Percentiles rank a stretch among this genome's conserved stretches.
Conservation (phyloP, 768 basidiomycete species). For the Kondoa malvinella region DNA sequence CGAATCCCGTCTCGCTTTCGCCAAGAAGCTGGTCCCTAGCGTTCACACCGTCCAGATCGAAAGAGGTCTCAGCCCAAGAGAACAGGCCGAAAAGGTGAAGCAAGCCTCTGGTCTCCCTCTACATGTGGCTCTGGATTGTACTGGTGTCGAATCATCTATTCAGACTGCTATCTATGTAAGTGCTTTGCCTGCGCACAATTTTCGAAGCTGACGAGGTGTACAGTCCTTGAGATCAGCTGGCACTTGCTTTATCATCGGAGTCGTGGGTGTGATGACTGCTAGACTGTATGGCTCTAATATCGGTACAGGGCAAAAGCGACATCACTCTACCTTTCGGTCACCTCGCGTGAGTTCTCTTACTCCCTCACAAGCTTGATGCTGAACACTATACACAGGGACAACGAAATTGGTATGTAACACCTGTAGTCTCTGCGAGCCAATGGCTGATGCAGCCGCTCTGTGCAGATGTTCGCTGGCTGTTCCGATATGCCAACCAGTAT, state of each 20-base stretch:
- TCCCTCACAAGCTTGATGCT: not conserved
- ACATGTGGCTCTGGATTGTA: slow-evolving; percentile 34
- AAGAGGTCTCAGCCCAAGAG: slow-evolving; percentile 25
- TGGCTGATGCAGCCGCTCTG: not conserved
- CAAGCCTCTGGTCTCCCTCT: slow-evolving; percentile 28
- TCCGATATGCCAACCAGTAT: slow-evolving; percentile 33
- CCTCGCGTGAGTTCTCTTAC: not conserved
- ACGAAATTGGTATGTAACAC: slow-evolving; percentile 35
- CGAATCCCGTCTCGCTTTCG: slow-evolving; percentile 33
- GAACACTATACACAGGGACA: not conserved
- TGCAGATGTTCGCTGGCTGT: slow-evolving; percentile 34
- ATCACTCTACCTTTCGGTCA: slow-evolving; percentile 9
- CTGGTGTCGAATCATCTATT: slow-evolving; percentile 34
- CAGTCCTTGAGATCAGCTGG: slow-evolving; percentile 33
- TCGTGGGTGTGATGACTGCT: no score
- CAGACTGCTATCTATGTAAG: slow-evolving; percentile 32
- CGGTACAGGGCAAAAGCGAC: slow-evolving; percentile 31
- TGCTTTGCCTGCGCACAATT: not conserved
- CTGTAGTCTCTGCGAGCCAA: slow-evolving; percentile 32
- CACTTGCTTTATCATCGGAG: slow-evolving; percentile 35
- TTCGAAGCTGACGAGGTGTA: not conserved
- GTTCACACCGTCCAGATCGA: slow-evolving; percentile 32
- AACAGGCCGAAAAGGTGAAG: slow-evolving; percentile 28
- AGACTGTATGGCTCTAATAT: no score
- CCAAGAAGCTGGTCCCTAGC: slow-evolving; percentile 31